A percentile compares a stretch with the other conserved stretches of the same genome.
phyloP scores from a whole-genome alignment of 2,329 filamentous ascomycete genomes.

The Shiraia bambusicola region DNA sequence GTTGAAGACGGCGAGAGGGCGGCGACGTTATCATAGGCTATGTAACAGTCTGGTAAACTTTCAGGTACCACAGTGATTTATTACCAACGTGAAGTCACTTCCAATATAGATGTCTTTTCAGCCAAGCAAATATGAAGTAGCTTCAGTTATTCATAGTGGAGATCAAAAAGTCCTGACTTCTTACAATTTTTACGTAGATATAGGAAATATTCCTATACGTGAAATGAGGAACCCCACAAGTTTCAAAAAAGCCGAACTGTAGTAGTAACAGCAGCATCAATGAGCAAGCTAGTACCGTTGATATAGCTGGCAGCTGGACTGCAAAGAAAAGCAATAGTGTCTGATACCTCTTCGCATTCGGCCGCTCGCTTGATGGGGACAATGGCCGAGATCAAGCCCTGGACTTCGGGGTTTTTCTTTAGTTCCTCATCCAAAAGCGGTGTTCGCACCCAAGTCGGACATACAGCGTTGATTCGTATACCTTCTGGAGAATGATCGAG shows the following conservation, averaged over 20 bases:
- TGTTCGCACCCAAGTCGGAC: slow-evolving; percentile 12
- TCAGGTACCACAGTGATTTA: too few species aligned
- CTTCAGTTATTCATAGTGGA: too few species aligned
- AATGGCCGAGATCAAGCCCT: slow-evolving; percentile 5
- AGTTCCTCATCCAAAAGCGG: slow-evolving; percentile 11
- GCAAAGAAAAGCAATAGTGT: slow-evolving; percentile 11
- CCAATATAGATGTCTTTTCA: too few species aligned
- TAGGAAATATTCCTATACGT: too few species aligned
- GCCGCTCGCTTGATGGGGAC: slow-evolving; percentile 7
- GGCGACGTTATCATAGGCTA: too few species aligned
- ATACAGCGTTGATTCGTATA: slow-evolving; percentile 15
- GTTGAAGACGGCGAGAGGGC: too few species aligned
- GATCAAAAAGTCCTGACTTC: too few species aligned
- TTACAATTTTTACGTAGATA: too few species aligned
- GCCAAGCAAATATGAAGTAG: too few species aligned
- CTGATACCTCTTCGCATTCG: slow-evolving; percentile 13
- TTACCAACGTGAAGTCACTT: too few species aligned
- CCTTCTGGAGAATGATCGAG: slow-evolving; percentile 18
- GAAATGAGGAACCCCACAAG: too few species aligned
- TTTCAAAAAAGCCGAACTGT: slow-evolving; percentile 8
- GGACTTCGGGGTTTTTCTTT: slow-evolving; percentile 6
- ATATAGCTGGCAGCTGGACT: slow-evolving; percentile 16
- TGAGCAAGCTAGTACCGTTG: slow-evolving; percentile 9
- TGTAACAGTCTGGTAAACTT: too few species aligned
- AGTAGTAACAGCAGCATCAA: slow-evolving; percentile 13